Evolutionary conservation across 2,329 filamentous ascomycete genomes (phyloP).

Genomic region (Aschersonia sp.): DNA sequence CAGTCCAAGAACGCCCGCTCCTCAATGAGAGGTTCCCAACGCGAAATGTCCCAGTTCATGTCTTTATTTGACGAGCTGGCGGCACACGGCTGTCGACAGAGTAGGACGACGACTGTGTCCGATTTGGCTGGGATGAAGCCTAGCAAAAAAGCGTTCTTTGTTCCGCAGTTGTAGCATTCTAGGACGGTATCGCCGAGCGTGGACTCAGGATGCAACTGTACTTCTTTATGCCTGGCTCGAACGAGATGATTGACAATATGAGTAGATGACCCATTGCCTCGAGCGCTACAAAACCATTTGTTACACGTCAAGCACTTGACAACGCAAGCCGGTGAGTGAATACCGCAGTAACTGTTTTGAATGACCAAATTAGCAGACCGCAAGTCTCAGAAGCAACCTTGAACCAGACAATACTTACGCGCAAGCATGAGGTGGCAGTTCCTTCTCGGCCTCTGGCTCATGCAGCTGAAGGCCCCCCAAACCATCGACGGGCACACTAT

Average conservation of each 20-base stretch:
- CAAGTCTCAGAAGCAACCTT: no score
- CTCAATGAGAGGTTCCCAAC: conserved; percentile 95
- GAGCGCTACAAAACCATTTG: conserved; percentile 98
- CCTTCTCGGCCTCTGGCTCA: conserved; percentile 63
- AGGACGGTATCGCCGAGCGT: conserved; percentile 89
- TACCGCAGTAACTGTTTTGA: conserved; percentile 70
- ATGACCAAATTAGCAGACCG: no score
- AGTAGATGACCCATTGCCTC: conserved; percentile 89
- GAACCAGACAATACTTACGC: conserved; percentile 43
- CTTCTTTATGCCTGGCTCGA: conserved; percentile 94
- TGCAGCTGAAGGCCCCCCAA: conserved; percentile 48
- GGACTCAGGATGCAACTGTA: conserved; percentile 87
- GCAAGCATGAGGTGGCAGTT: conserved; percentile 89
- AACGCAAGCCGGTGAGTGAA: conserved; percentile 87
- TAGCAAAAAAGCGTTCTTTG: conserved; percentile 96
- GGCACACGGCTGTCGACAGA: conserved; percentile 93
- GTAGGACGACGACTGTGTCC: conserved; percentile 90
- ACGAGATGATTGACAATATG: conserved; percentile 98
- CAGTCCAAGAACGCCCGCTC: conserved; percentile 89
- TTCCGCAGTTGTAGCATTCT: conserved; percentile 98
- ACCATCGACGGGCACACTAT: conserved; percentile 68
- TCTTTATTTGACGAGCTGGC: conserved; percentile 93
- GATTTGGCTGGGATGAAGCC: conserved; percentile 98
- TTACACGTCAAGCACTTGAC: conserved; percentile 92
- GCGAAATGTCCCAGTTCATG: conserved; percentile 98